Percentiles rank a stretch among this genome's conserved stretches.
phyloP scores from a whole-genome alignment of 2,329 filamentous ascomycete genomes.

The Fusarium piperis region DNA sequence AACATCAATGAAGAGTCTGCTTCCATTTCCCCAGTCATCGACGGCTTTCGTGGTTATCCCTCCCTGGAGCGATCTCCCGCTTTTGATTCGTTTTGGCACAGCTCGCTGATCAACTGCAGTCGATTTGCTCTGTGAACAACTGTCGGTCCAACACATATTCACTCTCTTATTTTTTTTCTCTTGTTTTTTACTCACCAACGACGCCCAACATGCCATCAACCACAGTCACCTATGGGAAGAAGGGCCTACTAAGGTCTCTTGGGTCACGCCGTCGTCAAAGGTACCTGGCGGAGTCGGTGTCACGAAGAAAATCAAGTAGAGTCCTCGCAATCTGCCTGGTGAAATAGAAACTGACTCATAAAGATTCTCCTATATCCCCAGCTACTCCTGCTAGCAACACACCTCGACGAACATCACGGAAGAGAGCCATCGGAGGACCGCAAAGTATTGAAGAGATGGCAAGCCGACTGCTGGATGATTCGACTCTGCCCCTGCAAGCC shows the following conservation, averaged over 20 bases:
- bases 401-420: conserved; percentile 16
- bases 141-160: neutral
- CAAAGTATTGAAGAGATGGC: conserved; percentile 42
- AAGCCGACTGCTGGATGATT: conserved; percentile 44
- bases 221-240: conserved; percentile 45
- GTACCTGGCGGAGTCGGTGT: conserved; percentile 20
- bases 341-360: neutral
- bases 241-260: conserved; percentile 42
- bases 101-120: neutral
- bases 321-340: neutral
- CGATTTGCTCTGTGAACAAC: neutral
- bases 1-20: neutral
- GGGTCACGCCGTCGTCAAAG: conserved; percentile 42
- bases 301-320: conserved; percentile 32
- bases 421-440: conserved; percentile 5
- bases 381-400: neutral
- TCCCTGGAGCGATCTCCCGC: neutral
- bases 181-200: neutral
- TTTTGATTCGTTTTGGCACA: conserved; percentile 7
- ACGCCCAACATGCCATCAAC: conserved; percentile 39
- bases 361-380: conserved; percentile 1
- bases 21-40: neutral
- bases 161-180: neutral
- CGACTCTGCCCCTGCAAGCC: conserved; percentile 15
- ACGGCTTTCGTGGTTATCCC: neutral